Base-by-base conservation (phyloP, 305 asterid species). In the Solanum hybrid region DNA sequence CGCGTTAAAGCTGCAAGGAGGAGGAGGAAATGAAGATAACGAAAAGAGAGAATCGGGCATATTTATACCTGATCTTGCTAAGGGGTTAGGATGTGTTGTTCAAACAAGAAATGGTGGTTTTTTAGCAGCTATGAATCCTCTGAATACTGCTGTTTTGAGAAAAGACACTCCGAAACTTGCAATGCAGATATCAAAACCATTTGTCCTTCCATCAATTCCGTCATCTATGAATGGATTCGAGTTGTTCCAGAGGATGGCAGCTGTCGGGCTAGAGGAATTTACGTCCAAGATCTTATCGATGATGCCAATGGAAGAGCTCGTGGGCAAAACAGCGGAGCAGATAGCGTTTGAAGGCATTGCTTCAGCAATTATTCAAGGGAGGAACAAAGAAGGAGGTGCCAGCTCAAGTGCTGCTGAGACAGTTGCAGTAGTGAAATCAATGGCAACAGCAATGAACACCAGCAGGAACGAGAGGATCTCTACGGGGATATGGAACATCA, bases 331-430 rank as follows among this genome's bases (percentile, higher is more conserved):
- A 31, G 99, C 99, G 2, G 99, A 96, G 92, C 97, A 96, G 90
- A 94, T 97, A 24, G 99, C 99, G 0, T 97, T 97, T 79, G 99
- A 97, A 91, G 99, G 99, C 46, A 96, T 97, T 72, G 98, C 99
- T 35, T 94, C 97, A 4, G 96, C 97, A 3, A 96, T 97, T 71
- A 94, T 97, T 79, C 96, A 93, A 81, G 99, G 98, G 7, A 91
- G 99, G 91, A 92, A 92, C 91, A 94, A 90, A 89, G 98, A 95
- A 90, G 88, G 73, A 11, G 97, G 97, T 10, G 97, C 99, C 5
- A 95, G 91, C 90, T 97, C 99, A 3, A 97, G 94, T 51, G 99
- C 99, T 3, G 97, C 98, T 35, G 95, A 95, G 11, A 93, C 97
- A 35, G 87, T 97, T 60, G 94, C 95, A 6, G 89, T 94, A 3